A percentile compares a stretch with the other conserved stretches of the same genome.
Conservation (phyloP, 2,329 filamentous ascomycete species). For the Neofusicoccum umdonicola region DNA sequence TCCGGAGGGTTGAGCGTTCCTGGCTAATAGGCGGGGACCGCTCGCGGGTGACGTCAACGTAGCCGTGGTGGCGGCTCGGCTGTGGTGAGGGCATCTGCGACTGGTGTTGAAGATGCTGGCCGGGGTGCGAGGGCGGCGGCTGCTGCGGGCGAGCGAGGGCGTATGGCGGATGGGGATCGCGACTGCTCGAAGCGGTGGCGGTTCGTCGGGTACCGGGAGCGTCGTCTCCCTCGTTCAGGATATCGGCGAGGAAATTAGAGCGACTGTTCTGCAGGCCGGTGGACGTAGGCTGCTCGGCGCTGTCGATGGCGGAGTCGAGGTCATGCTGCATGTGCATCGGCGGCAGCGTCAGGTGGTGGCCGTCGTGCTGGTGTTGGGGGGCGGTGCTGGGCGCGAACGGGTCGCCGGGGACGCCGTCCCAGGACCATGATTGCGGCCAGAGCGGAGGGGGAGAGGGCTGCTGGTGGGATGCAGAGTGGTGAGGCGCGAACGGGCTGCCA, state of each 20-base stretch:
- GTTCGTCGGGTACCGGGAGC: neutral
- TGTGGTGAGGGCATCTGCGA: neutral
- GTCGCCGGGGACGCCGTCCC: neutral
- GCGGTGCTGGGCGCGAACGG: neutral
- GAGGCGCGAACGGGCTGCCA: neutral
- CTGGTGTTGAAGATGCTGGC: neutral
- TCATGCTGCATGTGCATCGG: neutral
- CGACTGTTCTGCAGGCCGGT: neutral
- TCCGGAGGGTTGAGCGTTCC: constrained; percentile 10
- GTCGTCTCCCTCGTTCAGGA: constrained; percentile 28
- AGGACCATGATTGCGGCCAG: neutral
- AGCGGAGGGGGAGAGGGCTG: neutral
- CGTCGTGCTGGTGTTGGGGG: neutral
- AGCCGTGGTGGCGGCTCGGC: constrained; percentile 25
- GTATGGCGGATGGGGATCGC: neutral
- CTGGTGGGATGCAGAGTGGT: neutral
- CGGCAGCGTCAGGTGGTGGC: neutral
- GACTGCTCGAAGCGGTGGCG: neutral
- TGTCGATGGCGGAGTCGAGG: neutral
- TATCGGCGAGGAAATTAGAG: constrained; percentile 28
- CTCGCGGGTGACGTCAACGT: constrained; percentile 32
- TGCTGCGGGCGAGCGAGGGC: constrained; percentile 8
- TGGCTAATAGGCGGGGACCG: constrained; percentile 12
- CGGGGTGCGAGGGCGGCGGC: constrained; percentile 7
- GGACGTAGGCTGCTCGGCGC: neutral